Evolutionary conservation across 345 rosid species (phyloP).

Genomic region (Linum trigynum): DNA sequence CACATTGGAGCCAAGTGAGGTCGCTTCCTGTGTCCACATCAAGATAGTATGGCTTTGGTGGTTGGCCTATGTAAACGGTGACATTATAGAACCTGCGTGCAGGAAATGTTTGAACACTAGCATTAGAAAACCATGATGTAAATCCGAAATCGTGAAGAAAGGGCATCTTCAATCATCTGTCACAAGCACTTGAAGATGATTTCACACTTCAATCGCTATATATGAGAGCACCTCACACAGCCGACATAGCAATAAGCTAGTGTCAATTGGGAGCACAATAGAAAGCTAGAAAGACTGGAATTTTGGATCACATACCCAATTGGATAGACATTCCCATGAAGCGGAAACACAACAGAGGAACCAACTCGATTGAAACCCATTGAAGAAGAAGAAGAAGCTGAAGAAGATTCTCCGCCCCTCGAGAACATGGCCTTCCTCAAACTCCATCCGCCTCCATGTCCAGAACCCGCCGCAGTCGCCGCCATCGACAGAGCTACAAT

Average conservation of each 20-base stretch:
- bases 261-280: too few species aligned
- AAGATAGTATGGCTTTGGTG: conserved; percentile 77
- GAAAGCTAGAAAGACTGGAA: not conserved
- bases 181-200: not conserved
- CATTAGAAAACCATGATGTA: not conserved
- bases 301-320: conserved; percentile 30
- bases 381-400: conserved; percentile 16
- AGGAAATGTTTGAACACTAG: not conserved
- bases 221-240: too few species aligned
- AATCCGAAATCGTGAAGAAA: too few species aligned
- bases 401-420: not conserved
- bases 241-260: not conserved
- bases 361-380: conserved; percentile 34
- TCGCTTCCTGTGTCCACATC: conserved; percentile 95
- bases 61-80: conserved; percentile 64
- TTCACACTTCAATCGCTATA: too few species aligned
- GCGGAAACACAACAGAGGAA: conserved; percentile 53
- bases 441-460: conserved; percentile 8
- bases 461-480: conserved; percentile 13
- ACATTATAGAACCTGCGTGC: conserved; percentile 62
- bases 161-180: not conserved
- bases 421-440: conserved; percentile 24
- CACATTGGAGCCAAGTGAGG: conserved; percentile 96
- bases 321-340: conserved; percentile 78
- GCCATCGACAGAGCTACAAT: conserved; percentile 2